Conservation (phyloP, 23 red algal genomes). For the Gracilaria caudata region DNA sequence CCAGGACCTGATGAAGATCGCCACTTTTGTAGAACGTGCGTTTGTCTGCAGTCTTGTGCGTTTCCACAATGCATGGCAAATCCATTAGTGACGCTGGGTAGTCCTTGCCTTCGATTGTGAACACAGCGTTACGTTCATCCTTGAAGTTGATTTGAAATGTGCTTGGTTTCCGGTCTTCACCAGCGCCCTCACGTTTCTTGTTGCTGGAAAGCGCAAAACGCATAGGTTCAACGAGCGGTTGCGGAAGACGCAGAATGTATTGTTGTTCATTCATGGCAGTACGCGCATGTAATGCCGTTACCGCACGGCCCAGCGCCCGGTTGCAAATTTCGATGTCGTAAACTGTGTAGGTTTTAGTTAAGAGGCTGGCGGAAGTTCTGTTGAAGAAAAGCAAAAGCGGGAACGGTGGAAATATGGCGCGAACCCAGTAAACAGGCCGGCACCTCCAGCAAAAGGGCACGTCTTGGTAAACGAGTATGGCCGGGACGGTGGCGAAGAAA, state of each 20-base stretch:
- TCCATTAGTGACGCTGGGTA: conserved; percentile 93
- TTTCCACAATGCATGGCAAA: conserved; percentile 90
- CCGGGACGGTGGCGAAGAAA: no score
- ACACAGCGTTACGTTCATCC: conserved; percentile 75
- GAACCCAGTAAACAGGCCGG: no score
- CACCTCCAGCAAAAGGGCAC: no score
- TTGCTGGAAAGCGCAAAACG: conserved; percentile 74
- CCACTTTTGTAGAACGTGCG: conserved; percentile 90
- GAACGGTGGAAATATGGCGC: no score
- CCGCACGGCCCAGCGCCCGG: background rate
- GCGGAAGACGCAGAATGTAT: conserved; percentile 86
- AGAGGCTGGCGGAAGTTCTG: background rate
- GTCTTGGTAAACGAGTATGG: no score
- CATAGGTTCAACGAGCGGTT: conserved; percentile 70
- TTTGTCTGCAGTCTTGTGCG: conserved; percentile 84
- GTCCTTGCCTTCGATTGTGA: conserved; percentile 70
- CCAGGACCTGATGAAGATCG: conserved; percentile 92
- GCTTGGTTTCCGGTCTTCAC: conserved; percentile 38
- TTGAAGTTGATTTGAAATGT: conserved; percentile 70
- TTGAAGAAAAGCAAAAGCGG: no score
- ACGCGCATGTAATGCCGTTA: background rate
- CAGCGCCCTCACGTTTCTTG: conserved; percentile 51
- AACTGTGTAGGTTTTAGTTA: background rate
- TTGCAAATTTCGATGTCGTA: background rate
- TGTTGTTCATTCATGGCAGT: conserved; percentile 88